These are phyloP conservation scores for Acrocalymma vagum DNA, from an alignment of 2,329 filamentous ascomycete species.

Conservation along the genomic window DNA sequence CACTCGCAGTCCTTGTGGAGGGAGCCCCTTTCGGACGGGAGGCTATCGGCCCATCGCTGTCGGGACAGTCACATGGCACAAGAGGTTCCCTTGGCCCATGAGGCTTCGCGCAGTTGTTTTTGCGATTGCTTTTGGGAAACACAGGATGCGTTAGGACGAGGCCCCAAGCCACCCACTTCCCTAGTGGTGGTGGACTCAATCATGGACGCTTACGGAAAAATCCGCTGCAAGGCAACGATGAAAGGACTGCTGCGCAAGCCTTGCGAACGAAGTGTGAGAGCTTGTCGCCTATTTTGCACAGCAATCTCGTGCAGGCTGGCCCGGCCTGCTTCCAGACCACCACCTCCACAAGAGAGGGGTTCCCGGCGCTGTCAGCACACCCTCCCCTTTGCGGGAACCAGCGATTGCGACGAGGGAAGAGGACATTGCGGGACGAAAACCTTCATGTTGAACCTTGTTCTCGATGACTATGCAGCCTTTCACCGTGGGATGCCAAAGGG, in stretches of 20 bases:
- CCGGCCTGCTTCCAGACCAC: conserved; percentile 5
- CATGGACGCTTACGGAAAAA: too few relatives aligned
- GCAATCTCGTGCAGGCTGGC: conserved; percentile 2
- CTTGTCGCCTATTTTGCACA: not conserved
- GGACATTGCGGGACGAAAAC: conserved; percentile 10
- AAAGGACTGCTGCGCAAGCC: too few relatives aligned
- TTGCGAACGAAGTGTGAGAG: not conserved
- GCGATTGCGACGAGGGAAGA: conserved; percentile 7
- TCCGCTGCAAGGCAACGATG: too few relatives aligned
- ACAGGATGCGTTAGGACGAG: conserved; percentile 2
- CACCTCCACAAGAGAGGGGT: conserved; percentile 7
- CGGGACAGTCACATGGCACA: conserved; percentile 6
- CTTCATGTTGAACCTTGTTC: conserved; percentile 10
- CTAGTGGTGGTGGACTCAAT: too few relatives aligned
- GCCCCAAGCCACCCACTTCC: too few relatives aligned
- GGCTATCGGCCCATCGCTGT: too few relatives aligned
- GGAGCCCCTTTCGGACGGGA: too few relatives aligned
- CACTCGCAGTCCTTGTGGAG: too few relatives aligned
- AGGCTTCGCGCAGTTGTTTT: conserved; percentile 3
- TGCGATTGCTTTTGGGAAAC: conserved; percentile 12
- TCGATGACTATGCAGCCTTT: conserved; percentile 5
- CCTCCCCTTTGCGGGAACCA: conserved; percentile 4
- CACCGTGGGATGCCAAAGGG: too few relatives aligned
- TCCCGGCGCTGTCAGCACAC: conserved; percentile 18
- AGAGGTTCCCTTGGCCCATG: conserved; percentile 6